These are phyloP conservation scores for Vaccinium darrowii DNA, from an alignment of 148 eudicot genomes.

Conservation along the genomic window DNA sequence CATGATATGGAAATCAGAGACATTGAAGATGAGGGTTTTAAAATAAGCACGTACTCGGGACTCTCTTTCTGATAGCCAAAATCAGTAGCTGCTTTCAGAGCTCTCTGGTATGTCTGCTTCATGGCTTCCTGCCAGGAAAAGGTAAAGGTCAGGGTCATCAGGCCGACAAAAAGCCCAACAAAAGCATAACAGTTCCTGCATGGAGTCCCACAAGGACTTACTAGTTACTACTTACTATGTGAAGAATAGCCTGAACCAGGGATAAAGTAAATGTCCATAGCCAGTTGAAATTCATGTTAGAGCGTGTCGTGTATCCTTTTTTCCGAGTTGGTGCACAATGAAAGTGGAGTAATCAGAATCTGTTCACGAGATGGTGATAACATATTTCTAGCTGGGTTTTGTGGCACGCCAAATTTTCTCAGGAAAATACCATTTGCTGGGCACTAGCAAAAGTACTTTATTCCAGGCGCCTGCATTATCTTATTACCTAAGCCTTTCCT, in stretches of 20 bases:
- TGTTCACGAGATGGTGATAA: not conserved
- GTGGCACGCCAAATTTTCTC: not conserved
- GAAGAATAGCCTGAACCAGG: not conserved
- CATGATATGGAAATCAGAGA: not conserved
- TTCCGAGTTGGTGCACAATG: too few relatives aligned
- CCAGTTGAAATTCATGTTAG: not conserved
- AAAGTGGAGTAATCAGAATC: not conserved
- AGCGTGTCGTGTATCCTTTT: too few relatives aligned
- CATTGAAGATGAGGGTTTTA: not conserved
- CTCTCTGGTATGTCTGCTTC: slow-evolving; percentile 90
- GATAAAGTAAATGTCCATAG: not conserved
- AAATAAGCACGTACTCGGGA: slow-evolving; percentile 73
- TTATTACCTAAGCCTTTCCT: not conserved
- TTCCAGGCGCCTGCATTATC: not conserved
- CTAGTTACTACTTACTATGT: not conserved
- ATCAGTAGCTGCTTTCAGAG: slow-evolving; percentile 85
- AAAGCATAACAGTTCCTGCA: not conserved
- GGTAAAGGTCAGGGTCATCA: not conserved
- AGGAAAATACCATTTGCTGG: not conserved
- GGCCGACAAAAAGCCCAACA: not conserved
- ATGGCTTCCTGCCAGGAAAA: slow-evolving; percentile 73
- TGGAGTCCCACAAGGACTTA: not conserved
- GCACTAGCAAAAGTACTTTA: not conserved
- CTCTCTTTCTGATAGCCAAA: slow-evolving; percentile 91
- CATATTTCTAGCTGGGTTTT: not conserved